These are phyloP conservation scores for Boletus sp. DNA, from an alignment of 768 basidiomycete species.

Conservation along the genomic window DNA sequence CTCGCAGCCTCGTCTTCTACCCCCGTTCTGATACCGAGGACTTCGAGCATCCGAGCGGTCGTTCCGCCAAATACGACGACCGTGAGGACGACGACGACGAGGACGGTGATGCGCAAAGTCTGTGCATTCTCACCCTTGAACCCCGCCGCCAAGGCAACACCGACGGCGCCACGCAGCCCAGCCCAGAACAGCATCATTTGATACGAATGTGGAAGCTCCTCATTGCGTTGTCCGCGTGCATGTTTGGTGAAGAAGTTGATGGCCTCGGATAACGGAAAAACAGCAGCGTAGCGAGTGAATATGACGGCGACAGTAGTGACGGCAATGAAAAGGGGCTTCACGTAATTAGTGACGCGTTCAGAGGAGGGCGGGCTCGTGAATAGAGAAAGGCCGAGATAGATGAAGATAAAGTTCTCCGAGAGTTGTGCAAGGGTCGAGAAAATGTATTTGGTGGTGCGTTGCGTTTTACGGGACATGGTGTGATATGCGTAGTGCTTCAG, in stretches of 20 bases:
- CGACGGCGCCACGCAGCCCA: conserved; percentile 93
- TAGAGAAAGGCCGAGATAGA: conserved; percentile 95
- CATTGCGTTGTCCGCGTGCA: conserved; percentile 78
- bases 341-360: conserved; percentile 76
- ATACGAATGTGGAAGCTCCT: conserved; percentile 95
- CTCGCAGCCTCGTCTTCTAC: conserved; percentile 88
- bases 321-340: conserved; percentile 93
- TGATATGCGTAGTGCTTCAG: conserved; percentile 99
- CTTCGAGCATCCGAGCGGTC: conserved; percentile 94
- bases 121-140: conserved; percentile 94
- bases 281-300: conserved; percentile 93
- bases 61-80: conserved; percentile 96
- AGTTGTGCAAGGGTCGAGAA: conserved; percentile 93
- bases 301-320: conserved; percentile 90
- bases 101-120: conserved; percentile 88
- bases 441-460: conserved; percentile 92
- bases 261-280: conserved; percentile 90
- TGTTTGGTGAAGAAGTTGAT: conserved; percentile 93
- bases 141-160: conserved; percentile 94
- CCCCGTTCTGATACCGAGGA: conserved; percentile 92
- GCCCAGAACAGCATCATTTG: conserved; percentile 99
- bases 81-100: conserved; percentile 93
- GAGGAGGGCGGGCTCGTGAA: conserved; percentile 85
- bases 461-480: conserved; percentile 95
- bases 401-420: conserved; percentile 99